phyloP scores from a whole-genome alignment of 2,329 filamentous ascomycete species.

The Mycosphaerella arachidis region DNA sequence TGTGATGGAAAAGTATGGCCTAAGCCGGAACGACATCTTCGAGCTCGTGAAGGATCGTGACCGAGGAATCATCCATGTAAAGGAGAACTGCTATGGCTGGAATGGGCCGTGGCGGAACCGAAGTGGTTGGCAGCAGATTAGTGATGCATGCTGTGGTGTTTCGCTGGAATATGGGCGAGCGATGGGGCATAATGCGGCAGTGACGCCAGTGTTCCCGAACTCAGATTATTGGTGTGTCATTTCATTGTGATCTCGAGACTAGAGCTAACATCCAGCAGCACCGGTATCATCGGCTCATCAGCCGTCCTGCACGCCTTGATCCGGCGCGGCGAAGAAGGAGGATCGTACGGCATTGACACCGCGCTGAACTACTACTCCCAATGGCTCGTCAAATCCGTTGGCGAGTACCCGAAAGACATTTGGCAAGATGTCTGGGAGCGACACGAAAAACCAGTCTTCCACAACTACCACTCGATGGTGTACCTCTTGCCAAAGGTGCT shows the following conservation, averaged over 20 bases:
- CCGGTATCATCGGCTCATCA: slow-evolving; percentile 20
- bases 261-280: slow-evolving; percentile 12
- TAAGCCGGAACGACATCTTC: slow-evolving; percentile 40
- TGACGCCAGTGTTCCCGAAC: slow-evolving; percentile 25
- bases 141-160: slow-evolving; percentile 36
- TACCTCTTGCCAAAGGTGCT: slow-evolving; percentile 40
- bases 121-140: slow-evolving; percentile 53
- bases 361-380: slow-evolving; percentile 29
- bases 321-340: slow-evolving; percentile 23
- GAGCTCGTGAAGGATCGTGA: slow-evolving; percentile 40
- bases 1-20: slow-evolving; percentile 46
- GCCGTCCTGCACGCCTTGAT: slow-evolving; percentile 25
- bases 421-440: slow-evolving; percentile 48
- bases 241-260: neutral
- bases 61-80: slow-evolving; percentile 44
- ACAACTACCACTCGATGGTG: slow-evolving; percentile 49
- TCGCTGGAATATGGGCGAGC: slow-evolving; percentile 14
- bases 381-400: slow-evolving; percentile 26
- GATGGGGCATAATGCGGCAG: slow-evolving; percentile 19
- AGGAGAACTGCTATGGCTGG: slow-evolving; percentile 54
- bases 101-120: slow-evolving; percentile 45
- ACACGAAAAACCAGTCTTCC: slow-evolving; percentile 47
- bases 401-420: slow-evolving; percentile 29
- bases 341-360: slow-evolving; percentile 24
- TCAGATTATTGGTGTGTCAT: slow-evolving; percentile 20